phyloP scores from a whole-genome alignment of 176 grass and related monocot genomes.

The Neostapfia colusana region DNA sequence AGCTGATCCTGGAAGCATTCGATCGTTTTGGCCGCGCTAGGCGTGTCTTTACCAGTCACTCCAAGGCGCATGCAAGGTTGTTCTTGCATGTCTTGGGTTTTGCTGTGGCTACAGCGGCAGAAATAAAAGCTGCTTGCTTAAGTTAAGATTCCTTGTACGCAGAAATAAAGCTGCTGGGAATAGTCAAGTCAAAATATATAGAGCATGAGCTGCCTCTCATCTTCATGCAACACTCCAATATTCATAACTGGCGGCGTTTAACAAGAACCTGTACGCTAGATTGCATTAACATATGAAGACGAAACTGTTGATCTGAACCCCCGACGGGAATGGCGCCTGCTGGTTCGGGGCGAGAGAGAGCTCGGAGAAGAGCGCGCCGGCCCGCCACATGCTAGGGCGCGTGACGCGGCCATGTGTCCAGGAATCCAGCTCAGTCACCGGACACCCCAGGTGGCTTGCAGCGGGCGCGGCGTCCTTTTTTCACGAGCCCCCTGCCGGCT shows the following conservation, averaged over 20 bases:
- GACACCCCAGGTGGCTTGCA: conserved; percentile 36
- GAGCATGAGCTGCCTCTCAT: not conserved
- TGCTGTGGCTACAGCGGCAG: not conserved
- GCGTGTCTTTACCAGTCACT: not conserved
- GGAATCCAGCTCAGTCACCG: conserved; percentile 44
- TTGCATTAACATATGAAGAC: not conserved
- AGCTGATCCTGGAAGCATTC: not conserved
- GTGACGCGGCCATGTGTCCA: conserved; percentile 29
- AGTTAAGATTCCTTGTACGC: not conserved
- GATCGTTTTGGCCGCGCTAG: not conserved
- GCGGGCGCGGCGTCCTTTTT: no score
- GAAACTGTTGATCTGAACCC: not conserved
- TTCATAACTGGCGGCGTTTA: not conserved
- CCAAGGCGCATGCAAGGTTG: not conserved
- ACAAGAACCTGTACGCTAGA: not conserved
- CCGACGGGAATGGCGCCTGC: not conserved
- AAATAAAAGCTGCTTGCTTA: not conserved
- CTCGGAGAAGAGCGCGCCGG: not conserved
- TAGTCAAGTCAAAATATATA: not conserved
- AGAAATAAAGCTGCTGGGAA: not conserved
- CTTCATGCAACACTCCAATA: not conserved
- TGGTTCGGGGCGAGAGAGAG: not conserved
- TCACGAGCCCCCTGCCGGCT: not conserved
- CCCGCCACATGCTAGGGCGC: not conserved
- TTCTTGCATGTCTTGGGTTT: not conserved